A percentile compares a stretch with the other conserved stretches of the same genome.
Evolutionary conservation across 768 basidiomycete genomes (phyloP).

Genomic region (Pisolithus sp.): DNA sequence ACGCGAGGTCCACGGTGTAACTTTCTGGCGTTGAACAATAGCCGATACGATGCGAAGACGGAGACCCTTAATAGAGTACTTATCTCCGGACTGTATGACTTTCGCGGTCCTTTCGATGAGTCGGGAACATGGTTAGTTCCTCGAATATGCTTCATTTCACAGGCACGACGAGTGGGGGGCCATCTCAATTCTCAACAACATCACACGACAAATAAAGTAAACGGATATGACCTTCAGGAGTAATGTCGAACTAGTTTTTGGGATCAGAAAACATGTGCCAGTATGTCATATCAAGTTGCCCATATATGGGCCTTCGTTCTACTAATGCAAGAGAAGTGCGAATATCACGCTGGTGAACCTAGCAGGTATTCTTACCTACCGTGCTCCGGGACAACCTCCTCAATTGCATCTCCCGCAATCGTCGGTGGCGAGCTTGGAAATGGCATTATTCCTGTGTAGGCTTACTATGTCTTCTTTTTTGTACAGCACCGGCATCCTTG

Average conservation of each 20-base stretch:
- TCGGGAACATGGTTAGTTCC: neutral
- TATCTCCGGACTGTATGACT: conserved; percentile 85
- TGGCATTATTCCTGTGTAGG: too few species aligned
- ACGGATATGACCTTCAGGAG: conserved; percentile 64
- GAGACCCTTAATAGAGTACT: conserved; percentile 62
- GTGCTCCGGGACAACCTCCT: conserved; percentile 65
- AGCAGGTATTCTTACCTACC: conserved; percentile 90
- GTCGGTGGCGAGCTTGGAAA: conserved; percentile 32
- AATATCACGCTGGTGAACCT: conserved; percentile 83
- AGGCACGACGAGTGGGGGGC: conserved; percentile 53
- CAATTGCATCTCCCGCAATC: conserved; percentile 76
- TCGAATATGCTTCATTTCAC: neutral
- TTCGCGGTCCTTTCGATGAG: conserved; percentile 74
- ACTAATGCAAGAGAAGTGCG: conserved; percentile 36
- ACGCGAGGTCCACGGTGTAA: too few species aligned
- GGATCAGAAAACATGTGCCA: conserved; percentile 76
- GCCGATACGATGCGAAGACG: conserved; percentile 51
- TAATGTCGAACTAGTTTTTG: conserved; percentile 69
- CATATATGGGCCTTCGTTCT: too few species aligned
- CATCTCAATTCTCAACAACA: conserved; percentile 60
- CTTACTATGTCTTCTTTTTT: too few species aligned
- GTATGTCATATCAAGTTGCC: conserved; percentile 51
- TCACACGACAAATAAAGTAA: conserved; percentile 68
- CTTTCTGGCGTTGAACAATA: too few species aligned
- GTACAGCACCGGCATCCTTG: too few species aligned